phyloP scores from a whole-genome alignment of 176 grass and related monocot genomes.

The Dactylis glomerata region DNA sequence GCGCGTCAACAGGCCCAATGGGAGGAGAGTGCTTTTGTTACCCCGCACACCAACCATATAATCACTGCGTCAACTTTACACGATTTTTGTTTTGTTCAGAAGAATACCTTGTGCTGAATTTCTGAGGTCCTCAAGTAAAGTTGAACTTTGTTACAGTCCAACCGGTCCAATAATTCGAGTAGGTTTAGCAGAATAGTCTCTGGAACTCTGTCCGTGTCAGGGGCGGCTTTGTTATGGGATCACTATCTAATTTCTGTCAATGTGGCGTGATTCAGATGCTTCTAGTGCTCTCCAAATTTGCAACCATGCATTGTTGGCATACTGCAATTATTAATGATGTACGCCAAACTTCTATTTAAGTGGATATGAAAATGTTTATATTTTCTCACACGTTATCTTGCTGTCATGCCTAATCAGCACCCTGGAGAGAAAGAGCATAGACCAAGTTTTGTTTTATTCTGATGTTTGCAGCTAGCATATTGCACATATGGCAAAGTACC shows the following conservation, averaged over 20 bases:
- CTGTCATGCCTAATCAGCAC: not conserved
- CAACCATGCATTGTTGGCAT: not conserved
- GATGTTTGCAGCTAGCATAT: not conserved
- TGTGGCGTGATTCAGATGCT: not conserved
- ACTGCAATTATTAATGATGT: not conserved
- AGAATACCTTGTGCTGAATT: not conserved
- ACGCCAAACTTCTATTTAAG: not conserved
- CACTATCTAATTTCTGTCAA: not conserved
- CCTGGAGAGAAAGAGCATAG: not conserved
- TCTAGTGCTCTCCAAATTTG: constrained; percentile 1
- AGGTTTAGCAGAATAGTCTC: not conserved
- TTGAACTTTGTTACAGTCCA: not conserved
- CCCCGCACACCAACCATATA: not conserved
- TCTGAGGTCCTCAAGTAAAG: not conserved
- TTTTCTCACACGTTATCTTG: not conserved
- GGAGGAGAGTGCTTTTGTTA: constrained; percentile 1
- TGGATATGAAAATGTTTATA: not conserved
- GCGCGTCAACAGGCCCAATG: not conserved
- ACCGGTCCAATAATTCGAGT: not conserved
- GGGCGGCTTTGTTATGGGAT: not conserved
- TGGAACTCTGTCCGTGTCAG: constrained; percentile 17
- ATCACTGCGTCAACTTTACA: not conserved
- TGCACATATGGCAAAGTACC: not conserved
- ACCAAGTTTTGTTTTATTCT: not conserved
- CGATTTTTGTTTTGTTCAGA: not conserved